These are phyloP conservation scores for Chrysoporthe deuterocubensis DNA, from an alignment of 2,329 filamentous ascomycete species.

Conservation along the genomic window DNA sequence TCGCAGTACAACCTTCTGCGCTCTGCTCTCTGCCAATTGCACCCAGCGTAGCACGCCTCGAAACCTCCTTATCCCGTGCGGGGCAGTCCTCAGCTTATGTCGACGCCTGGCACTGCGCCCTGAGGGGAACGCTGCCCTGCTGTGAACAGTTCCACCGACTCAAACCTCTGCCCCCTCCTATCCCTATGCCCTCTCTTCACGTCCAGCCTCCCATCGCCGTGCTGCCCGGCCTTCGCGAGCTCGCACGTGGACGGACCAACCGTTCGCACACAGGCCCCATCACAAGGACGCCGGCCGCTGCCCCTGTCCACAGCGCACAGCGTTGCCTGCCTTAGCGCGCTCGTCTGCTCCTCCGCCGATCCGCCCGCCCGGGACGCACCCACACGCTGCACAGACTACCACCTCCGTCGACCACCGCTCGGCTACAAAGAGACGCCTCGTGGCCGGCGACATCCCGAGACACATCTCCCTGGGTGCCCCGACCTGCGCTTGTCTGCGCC, in stretches of 20 bases:
- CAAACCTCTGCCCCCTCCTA: background rate
- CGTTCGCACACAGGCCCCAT: too few relatives aligned
- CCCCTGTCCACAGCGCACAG: background rate
- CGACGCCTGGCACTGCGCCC: background rate
- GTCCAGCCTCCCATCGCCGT: background rate
- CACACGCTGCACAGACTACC: background rate
- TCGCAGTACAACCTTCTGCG: too few relatives aligned
- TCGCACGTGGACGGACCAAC: background rate
- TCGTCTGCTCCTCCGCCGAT: background rate
- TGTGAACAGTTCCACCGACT: conserved; percentile 15
- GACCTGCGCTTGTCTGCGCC: conserved; percentile 19
- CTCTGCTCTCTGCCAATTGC: too few relatives aligned
- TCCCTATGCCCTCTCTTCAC: background rate
- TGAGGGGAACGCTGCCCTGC: conserved; percentile 1
- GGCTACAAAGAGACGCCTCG: conserved; percentile 27
- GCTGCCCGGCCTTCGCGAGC: too few relatives aligned
- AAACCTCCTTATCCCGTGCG: background rate
- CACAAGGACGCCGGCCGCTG: too few relatives aligned
- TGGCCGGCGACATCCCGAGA: conserved; percentile 29
- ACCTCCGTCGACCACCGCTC: background rate
- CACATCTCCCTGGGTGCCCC: conserved; percentile 11
- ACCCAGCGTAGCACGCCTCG: too few relatives aligned
- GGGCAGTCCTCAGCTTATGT: background rate
- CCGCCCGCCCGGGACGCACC: background rate
- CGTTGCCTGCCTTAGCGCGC: background rate